Conservation (phyloP, 1,284 basidiomycete species). For the Tausonia pullulans region DNA sequence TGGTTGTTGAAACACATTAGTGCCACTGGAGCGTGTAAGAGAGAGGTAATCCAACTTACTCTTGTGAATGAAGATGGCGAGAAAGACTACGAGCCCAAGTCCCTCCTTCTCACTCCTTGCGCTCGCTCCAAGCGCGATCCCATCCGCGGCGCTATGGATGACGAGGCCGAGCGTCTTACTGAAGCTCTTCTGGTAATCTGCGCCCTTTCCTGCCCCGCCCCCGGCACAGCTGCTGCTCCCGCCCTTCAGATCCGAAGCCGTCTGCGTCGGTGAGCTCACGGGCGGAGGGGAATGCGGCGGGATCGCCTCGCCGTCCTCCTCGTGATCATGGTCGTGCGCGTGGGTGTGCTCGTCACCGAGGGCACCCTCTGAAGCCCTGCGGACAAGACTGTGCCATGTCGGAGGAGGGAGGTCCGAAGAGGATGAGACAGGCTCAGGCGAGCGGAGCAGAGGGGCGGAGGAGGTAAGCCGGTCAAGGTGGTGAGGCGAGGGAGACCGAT, state of each 20-base stretch:
- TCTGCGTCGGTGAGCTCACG: too few species aligned
- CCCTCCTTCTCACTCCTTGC: conserved; percentile 28
- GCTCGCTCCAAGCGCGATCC: conserved; percentile 70
- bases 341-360: too few species aligned
- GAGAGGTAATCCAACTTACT: conserved; percentile 39
- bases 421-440: not conserved
- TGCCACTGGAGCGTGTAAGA: not conserved
- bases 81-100: conserved; percentile 67
- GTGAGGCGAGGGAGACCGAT: not conserved
- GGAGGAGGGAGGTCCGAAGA: not conserved
- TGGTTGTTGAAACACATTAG: conserved; percentile 27
- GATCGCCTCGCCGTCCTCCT: too few species aligned
- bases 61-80: conserved; percentile 82
- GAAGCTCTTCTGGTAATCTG: not conserved
- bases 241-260: too few species aligned
- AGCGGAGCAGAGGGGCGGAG: not conserved
- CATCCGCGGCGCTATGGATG: conserved; percentile 52
- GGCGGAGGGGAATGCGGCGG: too few species aligned
- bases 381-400: conserved; percentile 8
- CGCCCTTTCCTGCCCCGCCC: too few species aligned
- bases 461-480: not conserved
- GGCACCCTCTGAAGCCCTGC: not conserved
- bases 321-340: too few species aligned
- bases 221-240: too few species aligned
- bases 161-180: conserved; percentile 10